Evolutionary conservation across 352 stramenopile species (phyloP), one percentile per base, ranked within the genome.

Genomic region (Globisporangium canariense): DNA sequence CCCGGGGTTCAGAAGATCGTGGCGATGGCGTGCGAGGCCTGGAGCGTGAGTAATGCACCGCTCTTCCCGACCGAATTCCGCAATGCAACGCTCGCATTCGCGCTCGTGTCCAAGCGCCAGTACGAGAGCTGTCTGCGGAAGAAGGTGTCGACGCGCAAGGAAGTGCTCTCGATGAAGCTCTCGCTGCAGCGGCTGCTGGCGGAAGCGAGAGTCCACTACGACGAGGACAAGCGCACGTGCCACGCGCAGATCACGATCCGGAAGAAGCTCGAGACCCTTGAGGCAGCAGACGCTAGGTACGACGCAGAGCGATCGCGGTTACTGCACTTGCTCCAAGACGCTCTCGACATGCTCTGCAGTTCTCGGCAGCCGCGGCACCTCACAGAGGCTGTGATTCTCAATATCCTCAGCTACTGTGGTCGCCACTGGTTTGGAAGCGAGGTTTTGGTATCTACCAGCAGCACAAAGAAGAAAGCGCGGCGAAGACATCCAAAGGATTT

Each of bases 351-450:
- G 22, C 69, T 78, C 28, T 72, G 65, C 4, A 52, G 74, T 22
- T 67, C 65, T 18, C 58, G 78, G 41, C 65, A 63, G 30, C 59
- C 66, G 5, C 63, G 66, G 3, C 70, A 65, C 43, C 63, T 91
- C n/a, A 40, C 65, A 16, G 64, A 75, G 32, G 10, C 16, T 3
- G 65, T 70, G 9, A 67, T 89, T 18, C 53, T 68, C 1, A 70
- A 50, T 9, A 86, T 91, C 32, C 54, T 91, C 16, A 72, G 75
- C 2, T 89, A 76, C 41, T 91, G 78, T 50, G 41, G 53, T 9
- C 73, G 82, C 13, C 78, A 89, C 58, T 91, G 82, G 82, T 91
- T 91, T 64, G 75, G 78, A 2, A 40, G 38, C 6, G 38, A 66
- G 43, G 32, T 8, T 36, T 36, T 8, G 32, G 32, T 36, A 36